Percentiles rank a stretch among this genome's conserved stretches.
phyloP scores from a whole-genome alignment of 192 early-diverging fungal species.

The Entomortierella chlamydospora region DNA sequence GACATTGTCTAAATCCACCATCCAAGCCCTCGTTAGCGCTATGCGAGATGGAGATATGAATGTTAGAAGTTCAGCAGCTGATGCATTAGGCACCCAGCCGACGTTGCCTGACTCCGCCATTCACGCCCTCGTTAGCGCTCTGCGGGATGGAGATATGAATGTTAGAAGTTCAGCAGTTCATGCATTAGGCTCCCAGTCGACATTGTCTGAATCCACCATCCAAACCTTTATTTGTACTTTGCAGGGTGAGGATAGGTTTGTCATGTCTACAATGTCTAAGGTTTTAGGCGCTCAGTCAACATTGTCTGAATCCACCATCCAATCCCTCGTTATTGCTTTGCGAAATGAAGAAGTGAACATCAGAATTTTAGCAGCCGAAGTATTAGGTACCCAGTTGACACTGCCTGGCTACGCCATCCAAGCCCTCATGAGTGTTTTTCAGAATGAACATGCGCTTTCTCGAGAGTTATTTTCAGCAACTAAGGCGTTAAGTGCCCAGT shows the following conservation, averaged over 20 bases:
- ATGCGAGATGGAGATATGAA: not conserved
- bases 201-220: conserved; percentile 2
- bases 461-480: no score
- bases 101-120: conserved; percentile 7
- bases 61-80: not conserved
- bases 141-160: not conserved
- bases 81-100: not conserved
- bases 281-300: conserved; percentile 7
- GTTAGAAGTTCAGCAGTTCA: conserved; percentile 2
- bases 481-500: no score
- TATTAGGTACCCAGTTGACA: no score
- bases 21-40: not conserved
- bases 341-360: not conserved
- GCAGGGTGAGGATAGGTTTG: not conserved
- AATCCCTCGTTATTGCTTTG: not conserved
- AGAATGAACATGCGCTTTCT: no score
- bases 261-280: not conserved
- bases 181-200: conserved; percentile 6
- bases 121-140: not conserved
- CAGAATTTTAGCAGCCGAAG: not conserved
- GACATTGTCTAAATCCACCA: no score
- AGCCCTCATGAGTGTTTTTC: no score
- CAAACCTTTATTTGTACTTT: conserved; percentile 8
- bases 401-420: no score
- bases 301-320: conserved; percentile 1